Base-by-base conservation (phyloP, 768 basidiomycete genomes). In the Panaeolus cyanescens region DNA sequence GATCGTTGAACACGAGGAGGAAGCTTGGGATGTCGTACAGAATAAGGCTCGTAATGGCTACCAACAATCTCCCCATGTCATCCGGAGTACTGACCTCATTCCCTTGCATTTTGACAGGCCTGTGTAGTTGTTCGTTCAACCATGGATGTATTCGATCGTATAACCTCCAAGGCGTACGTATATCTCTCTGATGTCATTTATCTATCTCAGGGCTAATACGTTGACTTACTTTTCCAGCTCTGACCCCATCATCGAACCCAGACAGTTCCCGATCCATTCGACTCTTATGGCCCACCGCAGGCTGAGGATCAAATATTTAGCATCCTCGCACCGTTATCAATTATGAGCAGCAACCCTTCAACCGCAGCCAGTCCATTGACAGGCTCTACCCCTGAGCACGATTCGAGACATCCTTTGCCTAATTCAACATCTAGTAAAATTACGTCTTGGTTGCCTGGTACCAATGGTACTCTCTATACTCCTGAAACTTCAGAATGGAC, bases 1-100 rank as follows among this genome's bases (percentile, higher is more conserved):
- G 67, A 94, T 96, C 57, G 77, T 95, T 55, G 92, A 93, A 61
- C 95, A 95, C 66, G 95, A 97, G 75, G 93, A 96, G 66, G 89
- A 96, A 73, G 90, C 94, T n/a, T 98, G 96, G 96, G 88, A 95
- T 67, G 85, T 87, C 13, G 93, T 96, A 5, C 88, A 96, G 71
- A 85, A 82, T 64, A 96, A 96, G 80, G 91, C 91, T 65, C 32
- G 72, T 65, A n/a, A 31, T 25, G 32, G 22, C 9, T 30, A 34
- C 28, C 25, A 32, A 9, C 32, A 30, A 36, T 54, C n/a, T n/a
- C 28, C 13, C 34, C 54, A 60, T 31, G 34, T 42, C 39, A 28
- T 50, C n/a, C 25, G 45, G 28, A 50, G 30, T 25, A 50, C 30
- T 50, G 45, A 50, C 45, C 45, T 50, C 25, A 50, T 50, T 12